These are phyloP conservation scores for Saccharomyces pastorianus DNA, from an alignment of 1,139 yeast species.

Conservation along the genomic window DNA sequence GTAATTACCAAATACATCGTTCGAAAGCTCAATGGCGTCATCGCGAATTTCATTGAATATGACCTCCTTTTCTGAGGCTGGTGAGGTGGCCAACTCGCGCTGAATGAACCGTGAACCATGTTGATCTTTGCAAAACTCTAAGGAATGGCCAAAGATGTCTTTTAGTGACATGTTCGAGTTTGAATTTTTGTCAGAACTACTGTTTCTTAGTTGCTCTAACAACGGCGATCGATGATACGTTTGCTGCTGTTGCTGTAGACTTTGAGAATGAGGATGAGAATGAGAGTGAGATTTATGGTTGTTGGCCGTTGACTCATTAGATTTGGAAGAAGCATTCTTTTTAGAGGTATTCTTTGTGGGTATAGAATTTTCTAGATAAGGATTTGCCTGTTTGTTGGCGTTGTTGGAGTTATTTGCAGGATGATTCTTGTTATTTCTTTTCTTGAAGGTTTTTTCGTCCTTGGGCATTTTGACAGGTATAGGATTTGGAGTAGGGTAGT, in stretches of 20 bases:
- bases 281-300: background rate
- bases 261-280: slow-evolving; percentile 1
- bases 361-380: slow-evolving; percentile 5
- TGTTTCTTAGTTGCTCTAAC: slow-evolving; percentile 73
- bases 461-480: slow-evolving; percentile 4
- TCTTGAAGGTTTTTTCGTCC: background rate
- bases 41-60: slow-evolving; percentile 79
- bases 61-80: slow-evolving; percentile 63
- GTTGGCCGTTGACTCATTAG: background rate
- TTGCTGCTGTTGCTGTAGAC: slow-evolving; percentile 11
- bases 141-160: slow-evolving; percentile 79
- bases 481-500: background rate
- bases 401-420: slow-evolving; percentile 5
- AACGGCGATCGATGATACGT: slow-evolving; percentile 63
- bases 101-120: slow-evolving; percentile 96
- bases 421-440: background rate
- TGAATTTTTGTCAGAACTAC: slow-evolving; percentile 37
- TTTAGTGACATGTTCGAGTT: slow-evolving; percentile 55
- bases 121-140: slow-evolving; percentile 92
- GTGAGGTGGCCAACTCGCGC: slow-evolving; percentile 64
- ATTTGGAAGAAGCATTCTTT: background rate
- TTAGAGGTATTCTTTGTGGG: background rate
- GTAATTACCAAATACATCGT: slow-evolving; percentile 96
- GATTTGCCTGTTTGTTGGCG: slow-evolving; percentile 2
- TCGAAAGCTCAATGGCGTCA: slow-evolving; percentile 71